These are phyloP conservation scores for Hypoxylon sp. DNA, from an alignment of 2,329 filamentous ascomycete species.

Conservation along the genomic window DNA sequence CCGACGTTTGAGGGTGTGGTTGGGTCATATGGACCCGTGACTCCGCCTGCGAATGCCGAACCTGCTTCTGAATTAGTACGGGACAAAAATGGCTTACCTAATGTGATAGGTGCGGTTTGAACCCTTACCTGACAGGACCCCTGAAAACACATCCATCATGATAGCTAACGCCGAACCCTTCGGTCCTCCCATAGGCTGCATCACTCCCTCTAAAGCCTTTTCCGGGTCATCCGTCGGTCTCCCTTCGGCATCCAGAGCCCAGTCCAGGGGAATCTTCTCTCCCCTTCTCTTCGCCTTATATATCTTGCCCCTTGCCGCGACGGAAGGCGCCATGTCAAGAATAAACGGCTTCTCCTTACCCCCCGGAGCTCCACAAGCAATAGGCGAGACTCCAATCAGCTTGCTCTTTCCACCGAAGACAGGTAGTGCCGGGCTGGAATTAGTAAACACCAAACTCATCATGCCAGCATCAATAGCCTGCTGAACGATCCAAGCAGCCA, in stretches of 20 bases:
- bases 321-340: constrained; percentile 80
- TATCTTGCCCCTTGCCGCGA: constrained; percentile 80
- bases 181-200: constrained; percentile 88
- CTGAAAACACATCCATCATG: constrained; percentile 93
- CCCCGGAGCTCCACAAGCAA: constrained; percentile 82
- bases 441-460: constrained; percentile 80
- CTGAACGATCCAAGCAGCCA: constrained; percentile 85
- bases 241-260: constrained; percentile 82
- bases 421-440: constrained; percentile 79
- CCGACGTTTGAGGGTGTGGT: constrained; percentile 78
- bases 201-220: constrained; percentile 80
- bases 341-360: constrained; percentile 74
- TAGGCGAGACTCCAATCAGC: constrained; percentile 80
- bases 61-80: constrained; percentile 58
- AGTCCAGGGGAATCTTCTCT: constrained; percentile 78
- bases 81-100: not conserved
- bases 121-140: constrained; percentile 71
- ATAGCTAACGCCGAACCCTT: constrained; percentile 84
- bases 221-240: constrained; percentile 79
- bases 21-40: constrained; percentile 82
- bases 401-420: constrained; percentile 78
- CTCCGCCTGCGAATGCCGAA: constrained; percentile 82
- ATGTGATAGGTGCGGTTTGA: not conserved
- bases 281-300: constrained; percentile 78
- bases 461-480: constrained; percentile 80